These are phyloP conservation scores for Agaricus subrufescens DNA, from an alignment of 768 basidiomycete genomes.

Conservation along the genomic window DNA sequence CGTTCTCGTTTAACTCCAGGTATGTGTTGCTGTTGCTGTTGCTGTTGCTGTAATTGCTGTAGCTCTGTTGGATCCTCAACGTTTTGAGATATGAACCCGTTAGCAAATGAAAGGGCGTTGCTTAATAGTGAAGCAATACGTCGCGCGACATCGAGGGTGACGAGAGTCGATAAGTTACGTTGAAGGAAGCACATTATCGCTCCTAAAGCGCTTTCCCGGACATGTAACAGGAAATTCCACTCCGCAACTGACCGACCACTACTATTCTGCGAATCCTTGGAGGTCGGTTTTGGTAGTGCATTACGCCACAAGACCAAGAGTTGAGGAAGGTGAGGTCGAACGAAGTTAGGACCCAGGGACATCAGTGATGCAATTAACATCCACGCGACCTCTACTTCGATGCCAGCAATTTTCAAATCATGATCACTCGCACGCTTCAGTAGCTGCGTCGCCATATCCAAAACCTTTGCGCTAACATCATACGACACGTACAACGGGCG, in stretches of 20 bases:
- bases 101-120: conserved; percentile 88
- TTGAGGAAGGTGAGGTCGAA: conserved; percentile 89
- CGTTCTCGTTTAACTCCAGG: conserved; percentile 24
- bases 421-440: conserved; percentile 91
- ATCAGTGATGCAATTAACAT: conserved; percentile 85
- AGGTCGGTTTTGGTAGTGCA: conserved; percentile 91
- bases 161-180: conserved; percentile 68
- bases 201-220: conserved; percentile 85
- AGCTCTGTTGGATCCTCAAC: conserved; percentile 58
- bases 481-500: conserved; percentile 93
- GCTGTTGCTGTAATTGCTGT: conserved; percentile 20
- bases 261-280: conserved; percentile 66
- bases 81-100: conserved; percentile 70
- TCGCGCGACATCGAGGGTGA: conserved; percentile 88
- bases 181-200: conserved; percentile 86
- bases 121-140: conserved; percentile 82
- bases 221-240: conserved; percentile 88
- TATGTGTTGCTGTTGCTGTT: conserved; percentile 18
- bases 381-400: conserved; percentile 95
- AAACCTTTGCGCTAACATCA: conserved; percentile 85
- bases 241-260: conserved; percentile 67
- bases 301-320: conserved; percentile 96
- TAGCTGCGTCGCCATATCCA: conserved; percentile 87
- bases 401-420: conserved; percentile 72
- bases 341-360: conserved; percentile 90